These are phyloP conservation scores for Carallia pectinifolia DNA, from an alignment of 345 rosid species.

Conservation along the genomic window DNA sequence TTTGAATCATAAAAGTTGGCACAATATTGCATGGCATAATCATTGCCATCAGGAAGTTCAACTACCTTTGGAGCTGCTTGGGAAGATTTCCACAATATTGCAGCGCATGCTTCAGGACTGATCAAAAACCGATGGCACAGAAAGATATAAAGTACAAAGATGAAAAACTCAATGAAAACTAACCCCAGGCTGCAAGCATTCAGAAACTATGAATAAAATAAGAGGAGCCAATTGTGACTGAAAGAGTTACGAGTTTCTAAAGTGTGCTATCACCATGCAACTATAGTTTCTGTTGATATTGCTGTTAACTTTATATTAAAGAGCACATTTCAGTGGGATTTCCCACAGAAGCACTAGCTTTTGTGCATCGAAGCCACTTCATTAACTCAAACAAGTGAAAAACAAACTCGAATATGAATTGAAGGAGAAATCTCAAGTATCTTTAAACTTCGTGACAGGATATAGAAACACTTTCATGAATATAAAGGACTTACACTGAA, in stretches of 20 bases:
- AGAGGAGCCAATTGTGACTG: not conserved
- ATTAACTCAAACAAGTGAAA: no score
- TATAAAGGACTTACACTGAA: no score
- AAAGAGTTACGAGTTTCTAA: not conserved
- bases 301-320: no score
- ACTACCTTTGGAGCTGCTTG: constrained; percentile 32
- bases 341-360: no score
- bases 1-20: not conserved
- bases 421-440: no score
- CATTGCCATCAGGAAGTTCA: not conserved
- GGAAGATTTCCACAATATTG: constrained; percentile 34
- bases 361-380: no score
- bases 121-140: constrained; percentile 13
- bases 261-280: no score
- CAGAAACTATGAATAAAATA: not conserved
- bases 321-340: no score
- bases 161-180: not conserved
- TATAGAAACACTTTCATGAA: no score
- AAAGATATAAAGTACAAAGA: constrained; percentile 1
- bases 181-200: not conserved
- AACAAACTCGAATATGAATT: no score
- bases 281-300: no score
- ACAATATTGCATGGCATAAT: not conserved
- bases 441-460: no score
- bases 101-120: constrained; percentile 36